Evolutionary conservation across 805 yeast species (phyloP).

Genomic region (Yarrowia yakushimensis): DNA sequence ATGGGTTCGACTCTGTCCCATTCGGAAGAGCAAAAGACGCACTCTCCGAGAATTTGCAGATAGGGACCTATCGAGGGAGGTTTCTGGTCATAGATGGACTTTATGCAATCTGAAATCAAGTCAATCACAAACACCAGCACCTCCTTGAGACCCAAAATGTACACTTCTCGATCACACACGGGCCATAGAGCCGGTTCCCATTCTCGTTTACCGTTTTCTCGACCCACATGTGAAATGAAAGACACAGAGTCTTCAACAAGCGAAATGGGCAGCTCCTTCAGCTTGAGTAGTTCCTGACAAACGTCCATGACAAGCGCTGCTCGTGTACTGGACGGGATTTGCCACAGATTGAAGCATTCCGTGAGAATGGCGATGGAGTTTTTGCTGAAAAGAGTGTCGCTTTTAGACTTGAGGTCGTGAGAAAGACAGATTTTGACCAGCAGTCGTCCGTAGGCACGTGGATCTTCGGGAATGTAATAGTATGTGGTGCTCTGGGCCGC

Average conservation of each 20-base stretch:
- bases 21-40: conserved; percentile 45
- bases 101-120: not conserved
- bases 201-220: conserved; percentile 32
- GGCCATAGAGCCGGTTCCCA: conserved; percentile 25
- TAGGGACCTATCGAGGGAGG: conserved; percentile 59
- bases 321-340: conserved; percentile 49
- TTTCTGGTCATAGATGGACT: conserved; percentile 35
- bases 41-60: conserved; percentile 48
- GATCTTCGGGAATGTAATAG: conserved; percentile 43
- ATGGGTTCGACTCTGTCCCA: not conserved
- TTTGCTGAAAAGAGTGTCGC: conserved; percentile 39
- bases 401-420: conserved; percentile 36
- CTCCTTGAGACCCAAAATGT: conserved; percentile 37
- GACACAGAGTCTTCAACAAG: conserved; percentile 40
- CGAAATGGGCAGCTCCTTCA: conserved; percentile 34
- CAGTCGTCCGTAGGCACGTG: conserved; percentile 43
- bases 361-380: conserved; percentile 45
- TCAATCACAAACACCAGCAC: conserved; percentile 40
- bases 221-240: conserved; percentile 33
- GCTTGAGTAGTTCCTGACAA: conserved; percentile 40
- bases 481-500: conserved; percentile 2
- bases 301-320: conserved; percentile 53
- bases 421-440: conserved; percentile 46
- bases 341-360: conserved; percentile 55
- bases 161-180: conserved; percentile 2